Conservation (phyloP, 2,329 filamentous ascomycete genomes). For the Hypoxylon sp. region DNA sequence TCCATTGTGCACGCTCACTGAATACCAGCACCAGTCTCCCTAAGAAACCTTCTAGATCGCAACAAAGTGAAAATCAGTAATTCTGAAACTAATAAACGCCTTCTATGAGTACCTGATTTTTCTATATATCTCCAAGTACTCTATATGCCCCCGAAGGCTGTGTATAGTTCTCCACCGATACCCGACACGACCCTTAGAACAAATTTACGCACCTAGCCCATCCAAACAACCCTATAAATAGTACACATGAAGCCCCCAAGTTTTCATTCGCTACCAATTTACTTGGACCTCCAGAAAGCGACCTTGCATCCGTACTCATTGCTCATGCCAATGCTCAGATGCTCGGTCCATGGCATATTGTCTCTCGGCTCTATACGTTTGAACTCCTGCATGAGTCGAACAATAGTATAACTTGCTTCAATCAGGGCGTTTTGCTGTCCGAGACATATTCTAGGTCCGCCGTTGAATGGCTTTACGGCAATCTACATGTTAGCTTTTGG, state of each 20-base stretch:
- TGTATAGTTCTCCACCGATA: neutral
- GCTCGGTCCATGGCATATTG: conserved; percentile 7
- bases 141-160: conserved; percentile 1
- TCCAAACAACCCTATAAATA: neutral
- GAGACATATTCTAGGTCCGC: conserved; percentile 56
- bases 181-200: neutral
- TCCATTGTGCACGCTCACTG: too few species aligned
- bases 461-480: conserved; percentile 52
- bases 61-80: neutral
- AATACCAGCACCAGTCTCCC: too few species aligned
- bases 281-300: conserved; percentile 13
- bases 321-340: conserved; percentile 14
- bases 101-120: neutral
- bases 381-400: conserved; percentile 38
- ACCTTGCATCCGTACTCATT: conserved; percentile 22
- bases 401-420: conserved; percentile 36
- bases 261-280: neutral
- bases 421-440: conserved; percentile 43
- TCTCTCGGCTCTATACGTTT: conserved; percentile 33
- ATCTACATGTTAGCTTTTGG: neutral
- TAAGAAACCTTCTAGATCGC: neutral
- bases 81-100: neutral
- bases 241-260: conserved; percentile 2
- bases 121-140: neutral
- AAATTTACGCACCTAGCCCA: conserved; percentile 2